phyloP scores from a whole-genome alignment of 345 rosid species.

The Hypericum androsaemum region DNA sequence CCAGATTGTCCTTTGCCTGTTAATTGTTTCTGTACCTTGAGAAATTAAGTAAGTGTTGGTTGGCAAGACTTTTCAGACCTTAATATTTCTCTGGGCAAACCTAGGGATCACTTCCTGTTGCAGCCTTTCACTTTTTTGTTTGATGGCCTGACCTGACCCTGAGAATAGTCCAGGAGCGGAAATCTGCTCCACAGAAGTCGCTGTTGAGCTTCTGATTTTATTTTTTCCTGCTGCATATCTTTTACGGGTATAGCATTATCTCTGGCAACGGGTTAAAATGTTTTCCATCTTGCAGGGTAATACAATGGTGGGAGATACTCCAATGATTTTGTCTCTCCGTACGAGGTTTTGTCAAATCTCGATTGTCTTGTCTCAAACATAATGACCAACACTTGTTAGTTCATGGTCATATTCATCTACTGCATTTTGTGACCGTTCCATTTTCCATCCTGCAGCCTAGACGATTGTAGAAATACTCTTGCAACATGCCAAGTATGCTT shows the following conservation, averaged over 20 bases:
- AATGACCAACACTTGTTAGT: background rate
- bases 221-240: too few species aligned
- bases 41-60: too few species aligned
- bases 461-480: slow-evolving; percentile 62
- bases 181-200: too few species aligned
- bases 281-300: slow-evolving; percentile 32
- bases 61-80: too few species aligned
- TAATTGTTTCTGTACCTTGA: too few species aligned
- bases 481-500: slow-evolving; percentile 62
- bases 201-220: too few species aligned
- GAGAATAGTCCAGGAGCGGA: too few species aligned
- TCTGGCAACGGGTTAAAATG: background rate
- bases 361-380: background rate
- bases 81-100: too few species aligned
- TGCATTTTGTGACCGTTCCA: slow-evolving; percentile 7
- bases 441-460: slow-evolving; percentile 53
- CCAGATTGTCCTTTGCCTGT: too few species aligned
- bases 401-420: background rate
- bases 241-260: background rate
- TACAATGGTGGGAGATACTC: slow-evolving; percentile 62
- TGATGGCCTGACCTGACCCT: too few species aligned
- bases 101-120: too few species aligned
- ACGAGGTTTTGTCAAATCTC: slow-evolving; percentile 46
- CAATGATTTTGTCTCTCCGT: slow-evolving; percentile 81
- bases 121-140: too few species aligned